Base-by-base conservation (phyloP, 2,329 filamentous ascomycete species). In the Colletotrichum lini region DNA sequence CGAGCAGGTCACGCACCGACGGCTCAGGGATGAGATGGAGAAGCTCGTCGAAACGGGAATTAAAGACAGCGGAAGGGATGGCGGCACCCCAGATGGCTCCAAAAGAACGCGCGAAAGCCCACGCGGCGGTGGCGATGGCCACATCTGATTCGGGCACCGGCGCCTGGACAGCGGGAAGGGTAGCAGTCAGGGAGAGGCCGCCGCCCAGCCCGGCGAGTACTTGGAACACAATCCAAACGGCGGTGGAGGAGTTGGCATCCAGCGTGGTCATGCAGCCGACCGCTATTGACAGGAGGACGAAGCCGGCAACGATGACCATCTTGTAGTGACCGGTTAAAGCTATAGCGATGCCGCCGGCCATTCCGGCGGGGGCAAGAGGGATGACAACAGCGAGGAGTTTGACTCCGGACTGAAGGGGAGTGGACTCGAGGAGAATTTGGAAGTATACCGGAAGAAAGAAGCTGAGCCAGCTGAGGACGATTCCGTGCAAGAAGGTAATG, bases 401-500 rank as follows among this genome's bases (percentile, higher is more conserved):
- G 0, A 82, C 76, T 2, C 80, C 82, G 0, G 81, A 76, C 0
- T 77, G 72, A 0, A 75, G 73, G 0, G 85, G 80, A 0, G 77
- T 76, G 8, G 79, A 77, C 1, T 75, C 56, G 9, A 77, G 76
- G 0, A 86, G 81, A 0, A 77, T 79, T 61, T 87, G 84, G 73
- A 87, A 87, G 74, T 85, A 87, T 2, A 87, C 70, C 0, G 85
- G 84, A 1, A 85, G 57, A 70, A 85, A 85, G 74, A 80, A 83
- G 54, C 80, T 75, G 2, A 77, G 73, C 79, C 82, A 83, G 65
- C 79, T 79, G 7, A 84, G 86, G 6, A 93, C 90, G 75, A 92
- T 88, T 58, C 91, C 91, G 79, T 97, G 94, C 72, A 89, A 86
- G 81, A 94, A 94, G 74, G 90, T 91, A 47, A 93, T 84, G 3